A percentile compares a stretch with the other conserved stretches of the same genome.
These are phyloP conservation scores for Periconia sp. DNA, from an alignment of 2,329 filamentous ascomycete species.

Conservation along the genomic window DNA sequence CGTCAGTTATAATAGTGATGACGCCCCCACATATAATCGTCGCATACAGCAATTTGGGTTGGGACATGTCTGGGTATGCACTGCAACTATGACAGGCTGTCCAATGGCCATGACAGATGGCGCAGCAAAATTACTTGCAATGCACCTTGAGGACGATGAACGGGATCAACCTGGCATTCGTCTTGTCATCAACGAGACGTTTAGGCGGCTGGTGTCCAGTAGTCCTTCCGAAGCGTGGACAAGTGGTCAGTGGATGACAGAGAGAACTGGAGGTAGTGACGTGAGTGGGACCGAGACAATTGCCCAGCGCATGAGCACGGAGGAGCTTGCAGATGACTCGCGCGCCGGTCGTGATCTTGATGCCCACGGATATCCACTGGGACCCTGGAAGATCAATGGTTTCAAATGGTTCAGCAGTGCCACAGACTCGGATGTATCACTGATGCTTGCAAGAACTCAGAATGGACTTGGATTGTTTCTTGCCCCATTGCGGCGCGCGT, in stretches of 20 bases:
- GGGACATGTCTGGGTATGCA: constrained; percentile 61
- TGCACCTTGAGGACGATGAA: constrained; percentile 23
- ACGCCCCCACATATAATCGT: constrained; percentile 52
- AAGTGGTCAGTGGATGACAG: constrained; percentile 78
- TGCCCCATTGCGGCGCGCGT: constrained; percentile 59
- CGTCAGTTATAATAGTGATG: constrained; percentile 51
- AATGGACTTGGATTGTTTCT: constrained; percentile 63
- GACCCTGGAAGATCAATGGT: constrained; percentile 63
- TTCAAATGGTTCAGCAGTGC: constrained; percentile 75
- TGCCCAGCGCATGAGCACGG: constrained; percentile 40
- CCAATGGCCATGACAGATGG: constrained; percentile 70
- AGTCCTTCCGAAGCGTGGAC: constrained; percentile 63
- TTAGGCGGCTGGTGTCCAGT: constrained; percentile 56
- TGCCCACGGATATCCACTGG: constrained; percentile 46
- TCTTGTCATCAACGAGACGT: constrained; percentile 56
- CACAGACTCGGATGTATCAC: constrained; percentile 64
- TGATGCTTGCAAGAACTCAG: constrained; percentile 64
- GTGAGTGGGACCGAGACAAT: constrained; percentile 68
- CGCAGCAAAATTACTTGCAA: constrained; percentile 41
- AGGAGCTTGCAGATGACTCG: constrained; percentile 25
- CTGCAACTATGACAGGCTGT: constrained; percentile 63
- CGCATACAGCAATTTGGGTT: constrained; percentile 63
- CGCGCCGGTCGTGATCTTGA: constrained; percentile 28
- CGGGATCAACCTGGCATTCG: constrained; percentile 32
- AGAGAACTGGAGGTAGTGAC: constrained; percentile 69